phyloP scores from a whole-genome alignment of 345 rosid species.

The Barbarea vulgaris region DNA sequence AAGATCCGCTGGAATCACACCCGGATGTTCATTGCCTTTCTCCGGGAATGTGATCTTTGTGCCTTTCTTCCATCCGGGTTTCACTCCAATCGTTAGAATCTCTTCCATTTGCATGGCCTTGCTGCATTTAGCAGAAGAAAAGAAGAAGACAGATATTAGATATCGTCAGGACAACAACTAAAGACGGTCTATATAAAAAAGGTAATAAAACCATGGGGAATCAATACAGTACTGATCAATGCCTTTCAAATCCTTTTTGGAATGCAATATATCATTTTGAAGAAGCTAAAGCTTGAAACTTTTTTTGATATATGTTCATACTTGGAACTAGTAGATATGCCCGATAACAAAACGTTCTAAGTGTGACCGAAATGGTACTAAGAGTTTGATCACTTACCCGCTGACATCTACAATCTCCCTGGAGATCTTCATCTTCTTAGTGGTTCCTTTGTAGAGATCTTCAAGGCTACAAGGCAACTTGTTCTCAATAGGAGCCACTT shows the following conservation, averaged over 20 bases:
- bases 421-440: constrained; percentile 72
- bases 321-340: constrained; percentile 1
- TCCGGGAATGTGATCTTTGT: constrained; percentile 59
- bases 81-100: constrained; percentile 50
- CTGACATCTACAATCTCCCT: constrained; percentile 52
- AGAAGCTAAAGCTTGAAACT: background rate
- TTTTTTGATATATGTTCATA: background rate
- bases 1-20: constrained; percentile 51
- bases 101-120: constrained; percentile 46
- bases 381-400: constrained; percentile 48
- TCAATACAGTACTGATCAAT: background rate
- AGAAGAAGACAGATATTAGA: background rate
- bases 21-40: constrained; percentile 54
- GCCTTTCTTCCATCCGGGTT: constrained; percentile 64
- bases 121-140: constrained; percentile 34
- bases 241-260: background rate
- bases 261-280: background rate
- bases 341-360: background rate
- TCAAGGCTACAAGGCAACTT: constrained; percentile 63
- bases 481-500: constrained; percentile 57
- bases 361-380: background rate
- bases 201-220: background rate
- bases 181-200: constrained; percentile 3
- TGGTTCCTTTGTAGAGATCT: constrained; percentile 59
- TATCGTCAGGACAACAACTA: background rate